Conservation (phyloP, 805 yeast species). For the Schizosaccharomyces japonicus region DNA sequence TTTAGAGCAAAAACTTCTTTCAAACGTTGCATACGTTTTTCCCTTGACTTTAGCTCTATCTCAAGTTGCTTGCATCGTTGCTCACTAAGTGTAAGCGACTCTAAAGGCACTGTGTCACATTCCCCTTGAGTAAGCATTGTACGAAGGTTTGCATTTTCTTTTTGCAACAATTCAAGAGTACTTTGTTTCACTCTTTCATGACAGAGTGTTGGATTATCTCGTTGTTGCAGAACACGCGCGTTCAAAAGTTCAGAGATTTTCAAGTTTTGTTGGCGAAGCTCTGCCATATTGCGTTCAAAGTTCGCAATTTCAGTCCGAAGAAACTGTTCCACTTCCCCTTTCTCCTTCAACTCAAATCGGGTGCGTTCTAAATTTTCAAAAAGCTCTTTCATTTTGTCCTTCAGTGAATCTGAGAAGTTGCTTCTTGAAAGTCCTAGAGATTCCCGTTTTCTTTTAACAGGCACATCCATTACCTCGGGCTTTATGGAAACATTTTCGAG, state of each 20-base stretch:
- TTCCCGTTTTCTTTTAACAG: neutral
- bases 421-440: no score
- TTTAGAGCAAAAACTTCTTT: conserved; percentile 32
- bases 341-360: conserved; percentile 11
- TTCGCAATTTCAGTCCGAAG: conserved; percentile 9
- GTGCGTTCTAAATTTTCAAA: conserved; percentile 4
- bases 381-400: neutral
- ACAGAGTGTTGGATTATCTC: conserved; percentile 37
- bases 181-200: conserved; percentile 38
- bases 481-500: conserved; percentile 23
- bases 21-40: conserved; percentile 30
- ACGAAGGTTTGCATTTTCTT: conserved; percentile 36
- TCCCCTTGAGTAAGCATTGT: conserved; percentile 11
- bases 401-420: no score
- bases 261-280: neutral
- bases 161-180: conserved; percentile 26
- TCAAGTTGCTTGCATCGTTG: conserved; percentile 29
- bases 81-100: conserved; percentile 38
- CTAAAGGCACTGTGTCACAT: conserved; percentile 25
- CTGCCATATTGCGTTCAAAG: neutral
- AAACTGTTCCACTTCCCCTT: conserved; percentile 12
- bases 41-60: conserved; percentile 23
- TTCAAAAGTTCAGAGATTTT: conserved; percentile 15
- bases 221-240: conserved; percentile 33
- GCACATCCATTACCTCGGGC: conserved; percentile 9